Conservation (phyloP, 306 rosid genomes). For the Prunus mongolica region DNA sequence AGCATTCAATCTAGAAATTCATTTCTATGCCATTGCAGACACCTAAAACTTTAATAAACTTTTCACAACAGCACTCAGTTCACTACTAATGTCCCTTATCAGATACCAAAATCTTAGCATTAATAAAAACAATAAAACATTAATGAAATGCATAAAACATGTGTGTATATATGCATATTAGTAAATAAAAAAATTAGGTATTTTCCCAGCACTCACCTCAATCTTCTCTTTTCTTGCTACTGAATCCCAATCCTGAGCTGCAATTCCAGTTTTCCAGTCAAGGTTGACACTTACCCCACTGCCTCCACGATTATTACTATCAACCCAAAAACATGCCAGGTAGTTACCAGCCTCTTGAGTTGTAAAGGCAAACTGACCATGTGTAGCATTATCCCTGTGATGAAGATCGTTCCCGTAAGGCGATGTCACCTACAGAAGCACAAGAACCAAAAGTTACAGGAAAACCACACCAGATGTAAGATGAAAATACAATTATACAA, state of each 20-base stretch:
- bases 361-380: constrained; percentile 84
- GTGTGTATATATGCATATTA: background rate
- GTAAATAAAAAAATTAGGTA: background rate
- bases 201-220: constrained; percentile 41
- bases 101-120: background rate
- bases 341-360: constrained; percentile 86
- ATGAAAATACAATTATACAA: background rate
- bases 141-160: background rate
- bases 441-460: background rate
- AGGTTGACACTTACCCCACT: constrained; percentile 57
- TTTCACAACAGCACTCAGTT: background rate
- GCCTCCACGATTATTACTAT: constrained; percentile 30
- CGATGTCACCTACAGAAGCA: constrained; percentile 65
- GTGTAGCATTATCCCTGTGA: constrained; percentile 58
- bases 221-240: constrained; percentile 94
- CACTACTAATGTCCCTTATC: background rate
- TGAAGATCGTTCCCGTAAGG: constrained; percentile 83
- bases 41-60: background rate
- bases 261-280: constrained; percentile 96
- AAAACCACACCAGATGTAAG: constrained; percentile 7
- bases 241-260: constrained; percentile 96
- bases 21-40: background rate
- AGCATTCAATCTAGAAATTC: background rate
- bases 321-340: constrained; percentile 78
- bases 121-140: background rate